Evolutionary conservation across 2,329 filamentous ascomycete species (phyloP).

Genomic region (Microsporum ferrugineum): DNA sequence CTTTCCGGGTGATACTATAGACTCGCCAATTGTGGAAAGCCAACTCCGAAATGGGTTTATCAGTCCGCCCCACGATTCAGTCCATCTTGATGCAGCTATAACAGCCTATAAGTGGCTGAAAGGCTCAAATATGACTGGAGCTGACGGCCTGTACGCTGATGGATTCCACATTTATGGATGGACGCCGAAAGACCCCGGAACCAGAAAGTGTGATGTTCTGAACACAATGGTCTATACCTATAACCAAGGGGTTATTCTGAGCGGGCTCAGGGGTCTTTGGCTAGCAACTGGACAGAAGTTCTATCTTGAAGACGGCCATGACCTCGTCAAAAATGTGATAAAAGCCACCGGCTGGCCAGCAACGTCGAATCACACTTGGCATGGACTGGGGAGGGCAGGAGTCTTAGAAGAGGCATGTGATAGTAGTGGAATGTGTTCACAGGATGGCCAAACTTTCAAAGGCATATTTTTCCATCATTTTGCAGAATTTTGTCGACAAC

Average conservation of each 20-base stretch:
- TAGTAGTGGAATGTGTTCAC: slow-evolving; percentile 58
- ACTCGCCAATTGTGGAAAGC: slow-evolving; percentile 23
- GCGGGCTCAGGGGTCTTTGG: slow-evolving; percentile 70
- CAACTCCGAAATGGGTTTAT: slow-evolving; percentile 19
- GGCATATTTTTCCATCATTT: slow-evolving; percentile 91
- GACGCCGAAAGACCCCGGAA: slow-evolving; percentile 46
- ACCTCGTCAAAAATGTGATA: slow-evolving; percentile 63
- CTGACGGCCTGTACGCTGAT: slow-evolving; percentile 64
- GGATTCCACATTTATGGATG: slow-evolving; percentile 74
- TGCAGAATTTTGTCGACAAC: slow-evolving; percentile 59
- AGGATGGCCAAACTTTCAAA: slow-evolving; percentile 85
- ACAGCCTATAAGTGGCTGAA: slow-evolving; percentile 73
- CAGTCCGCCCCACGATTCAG: slow-evolving; percentile 43
- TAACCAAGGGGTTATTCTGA: slow-evolving; percentile 85
- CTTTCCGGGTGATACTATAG: slow-evolving; percentile 68
- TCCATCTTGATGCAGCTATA: slow-evolving; percentile 61
- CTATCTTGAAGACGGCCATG: slow-evolving; percentile 69
- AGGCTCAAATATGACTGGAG: slow-evolving; percentile 67
- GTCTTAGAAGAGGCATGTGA: slow-evolving; percentile 81
- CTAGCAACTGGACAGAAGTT: slow-evolving; percentile 58
- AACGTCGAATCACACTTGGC: slow-evolving; percentile 44
- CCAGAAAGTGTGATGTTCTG: slow-evolving; percentile 63
- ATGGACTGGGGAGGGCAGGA: slow-evolving; percentile 64
- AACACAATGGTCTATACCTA: slow-evolving; percentile 92
- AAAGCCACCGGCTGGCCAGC: slow-evolving; percentile 62